Evolutionary conservation across 495 filamentous ascomycete species (phyloP), one percentile per base, ranked within the genome.

Genomic region (Lindgomyces ingoldianus): DNA sequence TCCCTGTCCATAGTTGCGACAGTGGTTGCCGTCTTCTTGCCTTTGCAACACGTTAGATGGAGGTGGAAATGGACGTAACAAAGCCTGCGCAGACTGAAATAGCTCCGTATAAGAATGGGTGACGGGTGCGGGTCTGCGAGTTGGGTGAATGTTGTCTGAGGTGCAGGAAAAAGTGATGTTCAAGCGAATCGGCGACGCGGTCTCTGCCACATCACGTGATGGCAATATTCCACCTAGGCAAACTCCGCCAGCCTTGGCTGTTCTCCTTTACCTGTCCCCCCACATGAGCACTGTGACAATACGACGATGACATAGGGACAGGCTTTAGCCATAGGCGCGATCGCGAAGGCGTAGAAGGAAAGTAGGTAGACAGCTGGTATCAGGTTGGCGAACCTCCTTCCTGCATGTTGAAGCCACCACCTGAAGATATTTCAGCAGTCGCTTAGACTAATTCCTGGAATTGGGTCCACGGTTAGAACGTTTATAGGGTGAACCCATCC

Each of bases 1-100:
- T 72, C 69, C 30, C 69, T 68, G 42, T 73, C 70, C 66, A 69
- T 71, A 18, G 44, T 49, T 54, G 49, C 45, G 42, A 24, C 60
- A 39, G 33, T 14, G 24, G 22, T 3, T 30, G 46, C 45, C 36
- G 55, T n/a, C 25, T 11, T 11, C n/a, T 21, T 48, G 11, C 11
- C 4, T 9, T n/a, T 30, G 24, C 42, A 18, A n/a, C 14, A 47
- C 44, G 14, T n/a, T 18, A 25, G 25, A 10, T 52, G 25, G 21
- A 48, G 45, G 48, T 52, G 12, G 26, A 24, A 52, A 22, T 29
- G 4, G 10, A 52, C 12, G 25, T 14, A 6, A 6, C 33, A 39
- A 39, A 39, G 33, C 6, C 10, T 9, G 18, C 12, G 49, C 24
- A 3, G 27, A 18, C 36, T 33, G 30, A 22, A 26, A n/a, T 41